Percentiles rank a stretch among this genome's conserved stretches.
Evolutionary conservation across 2,329 filamentous ascomycete species (phyloP).

Genomic region (Dissoconium aciculare): DNA sequence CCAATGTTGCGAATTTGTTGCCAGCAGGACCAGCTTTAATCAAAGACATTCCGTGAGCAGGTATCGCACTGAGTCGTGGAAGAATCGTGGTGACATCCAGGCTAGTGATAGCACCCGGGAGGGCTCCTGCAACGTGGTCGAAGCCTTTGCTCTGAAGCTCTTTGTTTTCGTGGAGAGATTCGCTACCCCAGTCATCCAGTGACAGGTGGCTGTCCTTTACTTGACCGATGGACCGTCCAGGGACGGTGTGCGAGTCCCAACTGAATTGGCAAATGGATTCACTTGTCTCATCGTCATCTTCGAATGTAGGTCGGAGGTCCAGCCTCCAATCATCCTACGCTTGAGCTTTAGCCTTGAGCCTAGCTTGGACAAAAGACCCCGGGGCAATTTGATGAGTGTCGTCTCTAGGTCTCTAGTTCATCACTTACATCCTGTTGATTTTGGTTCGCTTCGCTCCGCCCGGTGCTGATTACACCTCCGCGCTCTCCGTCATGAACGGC

Average conservation of each 20-base stretch:
- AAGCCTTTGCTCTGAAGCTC: no score
- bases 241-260: conserved; percentile 22
- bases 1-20: conserved; percentile 17
- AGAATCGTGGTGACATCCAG: conserved; percentile 62
- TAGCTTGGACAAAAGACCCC: no score
- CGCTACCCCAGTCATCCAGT: no score
- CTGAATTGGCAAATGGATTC: conserved; percentile 10
- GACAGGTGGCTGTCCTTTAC: no score
- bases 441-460: not conserved
- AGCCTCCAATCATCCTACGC: conserved; percentile 11
- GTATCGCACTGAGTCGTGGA: conserved; percentile 45
- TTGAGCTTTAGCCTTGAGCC: conserved; percentile 4
- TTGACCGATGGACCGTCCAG: no score
- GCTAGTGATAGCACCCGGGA: conserved; percentile 59
- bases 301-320: conserved; percentile 10
- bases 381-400: not conserved
- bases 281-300: conserved; percentile 6
- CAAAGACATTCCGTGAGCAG: conserved; percentile 35
- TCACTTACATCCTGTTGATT: conserved; percentile 1
- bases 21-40: conserved; percentile 13
- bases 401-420: conserved; percentile 9
- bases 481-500: conserved; percentile 26
- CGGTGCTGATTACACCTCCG: conserved; percentile 11
- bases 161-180: no score
- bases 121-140: no score